phyloP scores from a whole-genome alignment of 768 basidiomycete species.

The Tricholoma flavovirens region DNA sequence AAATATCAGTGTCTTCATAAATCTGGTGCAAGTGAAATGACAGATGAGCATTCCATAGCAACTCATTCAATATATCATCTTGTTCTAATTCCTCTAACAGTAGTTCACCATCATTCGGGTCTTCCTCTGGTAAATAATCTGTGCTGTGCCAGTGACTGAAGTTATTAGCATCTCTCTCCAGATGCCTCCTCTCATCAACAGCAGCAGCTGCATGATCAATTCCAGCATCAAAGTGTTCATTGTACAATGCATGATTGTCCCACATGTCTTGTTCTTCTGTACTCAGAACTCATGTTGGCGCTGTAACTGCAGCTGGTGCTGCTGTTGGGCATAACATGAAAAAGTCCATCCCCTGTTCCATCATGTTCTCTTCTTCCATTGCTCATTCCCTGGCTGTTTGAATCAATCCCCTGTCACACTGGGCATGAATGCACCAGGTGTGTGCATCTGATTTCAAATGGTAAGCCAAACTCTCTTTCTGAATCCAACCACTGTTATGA shows the following conservation, averaged over 20 bases:
- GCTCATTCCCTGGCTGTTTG: background rate
- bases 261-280: conserved; percentile 4
- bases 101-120: background rate
- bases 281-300: background rate
- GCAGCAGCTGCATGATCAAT: background rate
- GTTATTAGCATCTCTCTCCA: conserved; percentile 6
- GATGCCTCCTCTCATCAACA: background rate
- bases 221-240: background rate
- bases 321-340: background rate
- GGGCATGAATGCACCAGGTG: background rate
- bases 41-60: conserved; percentile 9
- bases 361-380: background rate
- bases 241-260: conserved; percentile 1
- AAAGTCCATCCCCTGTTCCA: background rate
- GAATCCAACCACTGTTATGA: conserved; percentile 4
- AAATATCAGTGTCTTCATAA: conserved; percentile 1
- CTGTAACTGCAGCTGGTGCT: background rate
- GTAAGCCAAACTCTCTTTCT: background rate
- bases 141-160: conserved; percentile 8
- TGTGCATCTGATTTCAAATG: conserved; percentile 3
- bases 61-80: conserved; percentile 8
- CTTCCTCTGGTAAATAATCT: conserved; percentile 5
- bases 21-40: conserved; percentile 4
- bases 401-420: background rate
- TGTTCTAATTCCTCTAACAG: conserved; percentile 10